Conservation (phyloP, 2,329 filamentous ascomycete genomes). For the Trichoderma semiorbis region DNA sequence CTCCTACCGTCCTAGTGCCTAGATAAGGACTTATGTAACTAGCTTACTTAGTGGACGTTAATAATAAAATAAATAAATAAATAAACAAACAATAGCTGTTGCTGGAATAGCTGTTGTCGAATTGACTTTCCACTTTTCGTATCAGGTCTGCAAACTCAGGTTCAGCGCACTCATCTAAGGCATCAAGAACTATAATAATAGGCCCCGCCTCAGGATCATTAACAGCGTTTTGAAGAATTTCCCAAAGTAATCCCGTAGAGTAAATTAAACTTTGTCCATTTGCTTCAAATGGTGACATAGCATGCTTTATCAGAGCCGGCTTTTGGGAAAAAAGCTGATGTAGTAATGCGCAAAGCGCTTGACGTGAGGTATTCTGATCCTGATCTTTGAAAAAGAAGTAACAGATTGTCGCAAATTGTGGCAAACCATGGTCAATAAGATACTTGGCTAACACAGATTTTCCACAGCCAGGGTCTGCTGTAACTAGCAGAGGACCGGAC, state of each 20-base stretch:
- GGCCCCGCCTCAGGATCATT: neutral
- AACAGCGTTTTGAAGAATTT: neutral
- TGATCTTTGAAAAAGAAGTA: neutral
- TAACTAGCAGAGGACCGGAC: neutral
- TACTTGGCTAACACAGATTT: neutral
- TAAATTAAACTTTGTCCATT: fast-evolving
- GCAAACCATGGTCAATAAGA: neutral
- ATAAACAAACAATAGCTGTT: no score
- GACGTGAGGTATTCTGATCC: neutral
- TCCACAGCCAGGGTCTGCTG: neutral
- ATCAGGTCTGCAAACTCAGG: neutral
- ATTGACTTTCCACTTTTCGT: neutral
- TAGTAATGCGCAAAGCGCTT: neutral
- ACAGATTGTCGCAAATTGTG: neutral
- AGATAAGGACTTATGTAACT: no score
- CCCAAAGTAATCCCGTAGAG: neutral
- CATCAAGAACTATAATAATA: neutral
- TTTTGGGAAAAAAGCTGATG: neutral
- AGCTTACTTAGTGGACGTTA: no score
- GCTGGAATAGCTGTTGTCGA: fast-evolving
- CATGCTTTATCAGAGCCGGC: fast-evolving
- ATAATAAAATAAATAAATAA: no score
- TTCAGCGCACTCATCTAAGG: neutral
- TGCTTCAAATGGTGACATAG: fast-evolving
- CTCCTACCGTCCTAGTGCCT: no score